These are phyloP conservation scores for Scheffersomyces segobiensis DNA, from an alignment of 1,139 yeast genomes.

Conservation along the genomic window DNA sequence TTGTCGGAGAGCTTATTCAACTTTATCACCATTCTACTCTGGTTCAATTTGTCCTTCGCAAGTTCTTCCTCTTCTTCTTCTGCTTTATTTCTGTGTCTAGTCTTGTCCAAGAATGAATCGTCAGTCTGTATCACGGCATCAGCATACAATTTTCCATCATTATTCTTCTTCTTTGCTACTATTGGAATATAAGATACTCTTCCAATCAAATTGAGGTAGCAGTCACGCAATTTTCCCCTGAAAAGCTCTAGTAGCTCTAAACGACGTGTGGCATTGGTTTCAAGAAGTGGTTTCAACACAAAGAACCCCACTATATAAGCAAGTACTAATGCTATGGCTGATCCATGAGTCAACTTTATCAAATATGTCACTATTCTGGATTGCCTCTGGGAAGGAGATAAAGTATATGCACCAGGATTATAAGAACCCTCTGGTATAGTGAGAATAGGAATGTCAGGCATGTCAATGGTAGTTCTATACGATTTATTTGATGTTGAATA, in stretches of 20 bases:
- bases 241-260: conserved; percentile 37
- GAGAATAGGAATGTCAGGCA: conserved; percentile 28
- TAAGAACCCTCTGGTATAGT: conserved; percentile 48
- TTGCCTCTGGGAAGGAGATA: conserved; percentile 15
- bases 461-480: not conserved
- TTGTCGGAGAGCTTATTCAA: conserved; percentile 23
- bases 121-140: conserved; percentile 44
- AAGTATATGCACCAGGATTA: conserved; percentile 29
- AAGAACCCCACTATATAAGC: conserved; percentile 35
- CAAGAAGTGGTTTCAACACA: conserved; percentile 39
- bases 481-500: not conserved
- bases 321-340: conserved; percentile 32
- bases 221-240: conserved; percentile 35
- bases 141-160: conserved; percentile 36
- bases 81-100: conserved; percentile 6
- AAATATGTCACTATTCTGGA: conserved; percentile 32
- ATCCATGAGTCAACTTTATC: conserved; percentile 35
- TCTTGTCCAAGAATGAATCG: conserved; percentile 20
- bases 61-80: conserved; percentile 18
- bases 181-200: conserved; percentile 43
- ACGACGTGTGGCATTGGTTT: conserved; percentile 29
- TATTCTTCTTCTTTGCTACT: conserved; percentile 31
- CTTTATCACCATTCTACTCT: conserved; percentile 22
- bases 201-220: conserved; percentile 36
- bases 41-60: conserved; percentile 27